phyloP scores from a whole-genome alignment of 306 rosid species.

The Gleditsia sinensis region DNA sequence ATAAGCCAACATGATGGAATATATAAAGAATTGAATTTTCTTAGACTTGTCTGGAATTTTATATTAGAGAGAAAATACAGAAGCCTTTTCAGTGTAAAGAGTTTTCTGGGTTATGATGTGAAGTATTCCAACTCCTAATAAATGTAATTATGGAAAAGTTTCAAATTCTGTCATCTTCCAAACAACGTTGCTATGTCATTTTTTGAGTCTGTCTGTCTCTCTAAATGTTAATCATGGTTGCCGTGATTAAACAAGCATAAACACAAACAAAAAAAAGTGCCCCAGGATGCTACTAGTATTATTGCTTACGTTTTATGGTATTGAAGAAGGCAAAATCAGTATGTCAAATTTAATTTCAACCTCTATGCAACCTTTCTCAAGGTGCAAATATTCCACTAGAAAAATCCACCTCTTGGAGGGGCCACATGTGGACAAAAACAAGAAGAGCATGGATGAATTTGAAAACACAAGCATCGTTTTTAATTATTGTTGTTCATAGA shows the following conservation, averaged over 20 bases:
- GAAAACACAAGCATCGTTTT: background rate
- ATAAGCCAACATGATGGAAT: background rate
- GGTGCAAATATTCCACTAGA: background rate
- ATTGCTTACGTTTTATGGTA: background rate
- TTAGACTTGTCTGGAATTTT: too few species aligned
- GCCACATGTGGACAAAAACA: background rate
- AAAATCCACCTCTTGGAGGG: background rate
- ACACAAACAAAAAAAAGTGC: slow-evolving; percentile 11
- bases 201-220: slow-evolving; percentile 23
- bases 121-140: background rate
- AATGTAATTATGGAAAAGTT: background rate
- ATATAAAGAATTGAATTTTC: background rate
- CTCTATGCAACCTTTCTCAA: background rate
- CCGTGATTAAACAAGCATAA: background rate
- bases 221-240: slow-evolving; percentile 28
- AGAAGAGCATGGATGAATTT: background rate
- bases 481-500: background rate
- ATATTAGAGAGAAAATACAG: background rate
- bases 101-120: background rate
- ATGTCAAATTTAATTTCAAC: too few species aligned
- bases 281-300: background rate
- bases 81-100: background rate
- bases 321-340: background rate
- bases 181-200: too few species aligned
- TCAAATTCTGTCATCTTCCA: background rate